phyloP scores from a whole-genome alignment of 2,329 filamentous ascomycete species.

The Colletotrichum shisoi region DNA sequence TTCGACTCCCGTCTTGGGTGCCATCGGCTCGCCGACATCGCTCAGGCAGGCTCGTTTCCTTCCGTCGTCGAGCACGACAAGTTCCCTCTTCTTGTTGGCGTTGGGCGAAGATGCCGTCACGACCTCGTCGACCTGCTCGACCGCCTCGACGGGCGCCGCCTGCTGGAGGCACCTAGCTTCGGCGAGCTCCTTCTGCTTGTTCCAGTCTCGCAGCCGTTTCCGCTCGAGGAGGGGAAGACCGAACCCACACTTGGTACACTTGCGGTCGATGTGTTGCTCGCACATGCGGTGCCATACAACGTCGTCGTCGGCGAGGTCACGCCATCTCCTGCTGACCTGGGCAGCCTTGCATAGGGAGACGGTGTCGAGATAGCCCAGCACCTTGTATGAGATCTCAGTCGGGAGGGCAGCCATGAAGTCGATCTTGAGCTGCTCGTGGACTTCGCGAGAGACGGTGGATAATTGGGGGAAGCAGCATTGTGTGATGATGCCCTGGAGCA shows the following conservation, averaged over 20 bases:
- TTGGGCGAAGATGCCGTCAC: slow-evolving; percentile 37
- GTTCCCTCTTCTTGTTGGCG: slow-evolving; percentile 49
- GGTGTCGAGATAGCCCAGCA: slow-evolving; percentile 91
- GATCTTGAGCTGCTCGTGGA: slow-evolving; percentile 95
- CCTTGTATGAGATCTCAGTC: slow-evolving; percentile 89
- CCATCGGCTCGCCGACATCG: slow-evolving; percentile 30
- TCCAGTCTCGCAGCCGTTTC: slow-evolving; percentile 86
- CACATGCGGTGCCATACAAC: slow-evolving; percentile 97
- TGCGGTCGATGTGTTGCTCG: slow-evolving; percentile 88
- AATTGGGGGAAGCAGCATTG: slow-evolving; percentile 98
- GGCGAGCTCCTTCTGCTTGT: slow-evolving; percentile 78
- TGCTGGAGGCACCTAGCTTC: slow-evolving; percentile 43
- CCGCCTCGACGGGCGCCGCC: slow-evolving; percentile 39
- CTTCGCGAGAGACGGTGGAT: slow-evolving; percentile 87
- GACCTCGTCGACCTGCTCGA: slow-evolving; percentile 41
- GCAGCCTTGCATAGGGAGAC: slow-evolving; percentile 94
- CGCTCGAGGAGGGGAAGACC: slow-evolving; percentile 88
- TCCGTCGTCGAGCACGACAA: slow-evolving; percentile 45
- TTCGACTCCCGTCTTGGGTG: slow-evolving; percentile 43
- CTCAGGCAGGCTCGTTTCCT: slow-evolving; percentile 49
- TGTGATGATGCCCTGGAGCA: slow-evolving; percentile 94
- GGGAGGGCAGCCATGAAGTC: slow-evolving; percentile 92
- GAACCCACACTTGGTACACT: slow-evolving; percentile 96
- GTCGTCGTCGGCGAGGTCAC: slow-evolving; percentile 91
- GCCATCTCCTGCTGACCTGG: slow-evolving; percentile 90